These are phyloP conservation scores for Xerocomellus amylosporus DNA, from an alignment of 768 basidiomycete species.

Conservation along the genomic window DNA sequence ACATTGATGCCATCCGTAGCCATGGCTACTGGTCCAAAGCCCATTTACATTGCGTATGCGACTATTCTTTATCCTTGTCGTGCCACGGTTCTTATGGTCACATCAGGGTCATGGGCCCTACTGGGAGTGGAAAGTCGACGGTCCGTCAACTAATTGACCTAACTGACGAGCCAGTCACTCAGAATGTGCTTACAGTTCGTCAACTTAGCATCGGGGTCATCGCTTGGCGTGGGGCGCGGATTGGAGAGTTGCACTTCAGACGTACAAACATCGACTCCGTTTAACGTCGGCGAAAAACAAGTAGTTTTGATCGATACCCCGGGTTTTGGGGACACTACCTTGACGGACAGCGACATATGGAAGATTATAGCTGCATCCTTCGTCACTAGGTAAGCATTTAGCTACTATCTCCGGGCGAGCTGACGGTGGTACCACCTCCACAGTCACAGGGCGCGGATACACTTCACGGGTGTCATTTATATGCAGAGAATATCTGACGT, in stretches of 20 bases:
- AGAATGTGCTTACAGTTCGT: constrained; percentile 29
- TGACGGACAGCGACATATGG: constrained; percentile 48
- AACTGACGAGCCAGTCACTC: not conserved
- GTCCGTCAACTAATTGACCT: constrained; percentile 13
- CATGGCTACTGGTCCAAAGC: constrained; percentile 7
- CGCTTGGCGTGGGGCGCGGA: constrained; percentile 29
- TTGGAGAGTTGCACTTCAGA: constrained; percentile 36
- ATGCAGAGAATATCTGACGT: constrained; percentile 51
- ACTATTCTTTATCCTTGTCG: not conserved
- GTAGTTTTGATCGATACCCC: constrained; percentile 60
- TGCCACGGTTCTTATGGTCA: constrained; percentile 1
- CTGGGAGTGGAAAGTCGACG: constrained; percentile 33
- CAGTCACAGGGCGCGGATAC: constrained; percentile 27
- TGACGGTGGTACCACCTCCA: not conserved
- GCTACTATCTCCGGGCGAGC: not conserved
- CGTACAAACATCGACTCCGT: constrained; percentile 28
- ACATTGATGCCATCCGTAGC: not conserved
- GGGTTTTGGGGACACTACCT: constrained; percentile 55
- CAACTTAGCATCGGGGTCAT: constrained; percentile 31
- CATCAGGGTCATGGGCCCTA: constrained; percentile 28
- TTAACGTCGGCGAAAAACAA: constrained; percentile 28
- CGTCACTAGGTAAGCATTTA: constrained; percentile 21
- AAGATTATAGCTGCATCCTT: constrained; percentile 46
- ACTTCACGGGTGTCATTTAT: constrained; percentile 48
- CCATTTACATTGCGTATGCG: constrained; percentile 30